These are phyloP conservation scores for Penicillium longicatenatum DNA, from an alignment of 495 filamentous ascomycete species.

Conservation along the genomic window DNA sequence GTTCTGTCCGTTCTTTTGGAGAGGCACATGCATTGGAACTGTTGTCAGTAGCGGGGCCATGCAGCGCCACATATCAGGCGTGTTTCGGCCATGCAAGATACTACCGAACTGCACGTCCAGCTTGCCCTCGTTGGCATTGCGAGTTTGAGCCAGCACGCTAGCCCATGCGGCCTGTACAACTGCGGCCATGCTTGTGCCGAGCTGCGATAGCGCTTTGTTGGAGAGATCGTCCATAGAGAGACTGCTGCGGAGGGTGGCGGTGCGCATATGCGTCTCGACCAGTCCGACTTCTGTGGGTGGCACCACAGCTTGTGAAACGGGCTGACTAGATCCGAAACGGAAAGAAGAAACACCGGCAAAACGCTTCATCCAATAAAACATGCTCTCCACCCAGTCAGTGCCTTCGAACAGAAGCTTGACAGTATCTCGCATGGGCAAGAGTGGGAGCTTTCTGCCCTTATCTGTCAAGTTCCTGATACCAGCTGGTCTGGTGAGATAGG, in stretches of 20 bases:
- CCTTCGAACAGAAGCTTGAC: background rate
- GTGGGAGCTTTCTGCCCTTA: background rate
- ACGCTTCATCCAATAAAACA: constrained; percentile 3
- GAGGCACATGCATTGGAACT: background rate
- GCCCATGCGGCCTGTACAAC: constrained; percentile 1
- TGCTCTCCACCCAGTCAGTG: constrained; percentile 2
- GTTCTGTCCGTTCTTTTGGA: background rate
- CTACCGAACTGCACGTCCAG: constrained; percentile 1
- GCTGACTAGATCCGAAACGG: background rate
- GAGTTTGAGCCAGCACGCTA: background rate
- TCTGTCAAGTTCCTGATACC: background rate
- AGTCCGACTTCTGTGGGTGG: background rate
- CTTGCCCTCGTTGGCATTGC: background rate
- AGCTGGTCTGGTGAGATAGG: background rate
- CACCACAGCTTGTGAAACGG: background rate
- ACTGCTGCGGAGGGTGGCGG: background rate
- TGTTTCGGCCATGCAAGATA: background rate
- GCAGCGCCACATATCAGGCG: background rate
- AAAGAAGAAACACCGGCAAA: background rate
- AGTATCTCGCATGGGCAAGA: background rate
- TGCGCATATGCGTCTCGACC: background rate
- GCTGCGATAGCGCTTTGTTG: background rate
- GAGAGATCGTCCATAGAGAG: background rate
- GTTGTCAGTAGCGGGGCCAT: background rate
- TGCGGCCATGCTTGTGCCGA: background rate